Conservation (phyloP, 768 basidiomycete species). For the Hypholoma sublateritium region DNA sequence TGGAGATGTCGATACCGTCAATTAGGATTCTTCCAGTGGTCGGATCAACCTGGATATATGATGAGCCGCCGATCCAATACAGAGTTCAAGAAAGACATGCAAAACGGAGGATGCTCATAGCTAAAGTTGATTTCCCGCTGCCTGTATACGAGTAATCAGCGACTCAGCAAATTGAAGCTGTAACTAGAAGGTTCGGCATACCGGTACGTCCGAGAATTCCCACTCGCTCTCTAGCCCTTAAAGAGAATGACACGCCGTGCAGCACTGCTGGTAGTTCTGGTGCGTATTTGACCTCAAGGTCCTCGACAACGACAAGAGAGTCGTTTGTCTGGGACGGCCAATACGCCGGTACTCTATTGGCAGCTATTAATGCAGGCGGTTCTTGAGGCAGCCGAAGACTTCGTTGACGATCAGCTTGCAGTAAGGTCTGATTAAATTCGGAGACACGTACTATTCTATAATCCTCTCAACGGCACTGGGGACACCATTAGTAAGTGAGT, state of each 20-base stretch:
- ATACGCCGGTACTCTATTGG: constrained; percentile 80
- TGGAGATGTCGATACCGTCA: constrained; percentile 89
- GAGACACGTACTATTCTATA: constrained; percentile 67
- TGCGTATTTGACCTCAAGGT: constrained; percentile 80
- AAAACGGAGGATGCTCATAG: constrained; percentile 84
- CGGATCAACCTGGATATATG: constrained; percentile 65
- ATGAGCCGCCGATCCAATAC: neutral
- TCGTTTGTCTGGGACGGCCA: constrained; percentile 81
- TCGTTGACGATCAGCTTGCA: neutral
- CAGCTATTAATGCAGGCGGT: constrained; percentile 73
- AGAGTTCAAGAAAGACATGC: constrained; percentile 35
- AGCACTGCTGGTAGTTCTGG: constrained; percentile 83
- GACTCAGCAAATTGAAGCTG: no score
- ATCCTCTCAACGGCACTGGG: constrained; percentile 84
- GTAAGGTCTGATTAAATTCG: neutral
- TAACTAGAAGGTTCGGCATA: constrained; percentile 4
- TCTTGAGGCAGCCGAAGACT: constrained; percentile 82
- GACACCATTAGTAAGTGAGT: constrained; percentile 8
- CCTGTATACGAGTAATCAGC: constrained; percentile 33
- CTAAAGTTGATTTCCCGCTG: constrained; percentile 81
- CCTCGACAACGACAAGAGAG: constrained; percentile 64
- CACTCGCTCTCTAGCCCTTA: constrained; percentile 72
- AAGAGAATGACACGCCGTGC: constrained; percentile 69
- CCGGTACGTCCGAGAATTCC: constrained; percentile 82
- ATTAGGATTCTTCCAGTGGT: constrained; percentile 72